phyloP scores from a whole-genome alignment of 192 early-diverging fungal species.

The Podila minutissima region DNA sequence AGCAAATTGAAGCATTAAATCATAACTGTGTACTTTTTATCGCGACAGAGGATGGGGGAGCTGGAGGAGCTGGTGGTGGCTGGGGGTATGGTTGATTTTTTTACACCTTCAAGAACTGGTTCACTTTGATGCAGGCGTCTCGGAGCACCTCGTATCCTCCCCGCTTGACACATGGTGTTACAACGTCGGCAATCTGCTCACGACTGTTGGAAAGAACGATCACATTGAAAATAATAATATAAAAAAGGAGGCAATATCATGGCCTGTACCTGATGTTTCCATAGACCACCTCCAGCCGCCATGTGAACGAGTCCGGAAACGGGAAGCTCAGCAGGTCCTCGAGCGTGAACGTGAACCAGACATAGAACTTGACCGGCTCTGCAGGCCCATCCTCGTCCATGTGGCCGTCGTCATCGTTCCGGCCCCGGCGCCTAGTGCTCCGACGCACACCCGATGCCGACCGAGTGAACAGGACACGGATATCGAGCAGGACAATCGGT shows the following conservation, averaged over 20 bases:
- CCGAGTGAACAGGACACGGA: slow-evolving; percentile 41
- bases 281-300: slow-evolving; percentile 45
- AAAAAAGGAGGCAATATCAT: neutral
- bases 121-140: slow-evolving; percentile 33
- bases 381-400: neutral
- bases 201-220: slow-evolving; percentile 6
- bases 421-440: neutral
- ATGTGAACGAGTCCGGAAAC: slow-evolving; percentile 29
- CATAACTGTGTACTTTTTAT: neutral
- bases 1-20: no score
- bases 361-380: slow-evolving; percentile 48
- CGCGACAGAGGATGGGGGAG: neutral
- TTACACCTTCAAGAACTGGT: slow-evolving; percentile 27
- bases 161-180: slow-evolving; percentile 25
- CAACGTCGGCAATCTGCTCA: slow-evolving; percentile 20
- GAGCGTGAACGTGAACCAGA: slow-evolving; percentile 50
- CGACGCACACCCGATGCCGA: slow-evolving; percentile 9
- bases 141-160: slow-evolving; percentile 34
- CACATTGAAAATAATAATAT: neutral
- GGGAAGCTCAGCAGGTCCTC: slow-evolving; percentile 40
- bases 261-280: slow-evolving; percentile 25
- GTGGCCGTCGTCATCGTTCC: neutral
- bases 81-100: neutral
- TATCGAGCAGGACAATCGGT: slow-evolving; percentile 42
- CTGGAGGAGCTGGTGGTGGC: neutral